Conservation (phyloP, 2,329 filamentous ascomycete genomes). For the Trichoderma atroviride region DNA sequence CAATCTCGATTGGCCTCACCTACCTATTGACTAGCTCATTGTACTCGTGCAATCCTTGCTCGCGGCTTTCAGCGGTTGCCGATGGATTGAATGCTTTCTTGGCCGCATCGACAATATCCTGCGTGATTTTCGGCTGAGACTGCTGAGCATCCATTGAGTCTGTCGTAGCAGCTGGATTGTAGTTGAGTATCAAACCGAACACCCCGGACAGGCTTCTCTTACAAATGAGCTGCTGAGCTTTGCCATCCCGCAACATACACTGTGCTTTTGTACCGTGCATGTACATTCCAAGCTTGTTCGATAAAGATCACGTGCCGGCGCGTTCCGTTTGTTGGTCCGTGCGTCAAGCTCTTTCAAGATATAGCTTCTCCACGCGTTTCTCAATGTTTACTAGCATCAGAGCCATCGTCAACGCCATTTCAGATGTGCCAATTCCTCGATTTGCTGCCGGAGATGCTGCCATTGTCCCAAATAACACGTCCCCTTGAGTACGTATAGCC, state of each 20-base stretch:
- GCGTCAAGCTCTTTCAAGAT: slow-evolving; percentile 9
- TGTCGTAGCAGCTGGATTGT: slow-evolving; percentile 32
- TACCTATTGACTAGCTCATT: slow-evolving; percentile 54
- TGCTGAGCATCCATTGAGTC: slow-evolving; percentile 31
- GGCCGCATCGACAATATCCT: slow-evolving; percentile 45
- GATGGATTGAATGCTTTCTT: slow-evolving; percentile 54
- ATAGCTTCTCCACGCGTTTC: slow-evolving; percentile 20
- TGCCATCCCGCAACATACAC: background rate
- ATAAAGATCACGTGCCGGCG: slow-evolving; percentile 25
- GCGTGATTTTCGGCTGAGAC: slow-evolving; percentile 38
- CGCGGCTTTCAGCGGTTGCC: slow-evolving; percentile 38
- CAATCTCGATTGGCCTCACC: slow-evolving; percentile 24
- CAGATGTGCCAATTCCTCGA: slow-evolving; percentile 22
- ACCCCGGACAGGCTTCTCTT: background rate
- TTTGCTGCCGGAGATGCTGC: slow-evolving; percentile 13
- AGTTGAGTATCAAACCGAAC: background rate
- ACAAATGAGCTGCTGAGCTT: background rate
- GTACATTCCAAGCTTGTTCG: background rate
- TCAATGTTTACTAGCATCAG: slow-evolving; percentile 13
- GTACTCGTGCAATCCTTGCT: slow-evolving; percentile 46
- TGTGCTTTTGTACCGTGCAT: background rate
- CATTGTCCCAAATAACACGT: background rate
- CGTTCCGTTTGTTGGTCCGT: slow-evolving; percentile 16
- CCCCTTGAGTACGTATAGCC: slow-evolving; percentile 1
- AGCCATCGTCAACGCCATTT: slow-evolving; percentile 21